phyloP scores from a whole-genome alignment of 768 basidiomycete genomes.

The Galerina sulciceps region DNA sequence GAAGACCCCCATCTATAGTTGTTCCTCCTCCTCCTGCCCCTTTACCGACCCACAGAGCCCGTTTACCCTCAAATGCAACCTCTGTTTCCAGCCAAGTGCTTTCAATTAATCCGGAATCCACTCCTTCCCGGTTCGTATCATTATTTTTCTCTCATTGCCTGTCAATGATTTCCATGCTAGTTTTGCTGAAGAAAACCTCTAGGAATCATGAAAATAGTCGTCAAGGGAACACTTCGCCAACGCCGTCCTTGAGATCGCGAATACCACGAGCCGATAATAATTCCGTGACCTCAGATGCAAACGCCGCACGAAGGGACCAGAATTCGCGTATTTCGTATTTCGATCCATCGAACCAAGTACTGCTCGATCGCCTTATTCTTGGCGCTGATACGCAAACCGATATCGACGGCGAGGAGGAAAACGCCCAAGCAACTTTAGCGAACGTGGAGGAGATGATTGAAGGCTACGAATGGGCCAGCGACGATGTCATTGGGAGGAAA shows the following conservation, averaged over 20 bases:
- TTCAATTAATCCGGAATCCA: constrained; percentile 25
- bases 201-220: constrained; percentile 10
- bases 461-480: constrained; percentile 95
- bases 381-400: constrained; percentile 46
- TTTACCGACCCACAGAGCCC: constrained; percentile 31
- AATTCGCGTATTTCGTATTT: constrained; percentile 83
- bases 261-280: constrained; percentile 27
- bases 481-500: constrained; percentile 70
- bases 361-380: constrained; percentile 71
- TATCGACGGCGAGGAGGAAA: constrained; percentile 69
- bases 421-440: constrained; percentile 78
- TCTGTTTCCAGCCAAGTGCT: constrained; percentile 38
- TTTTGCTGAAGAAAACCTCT: constrained; percentile 22
- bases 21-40: constrained; percentile 32
- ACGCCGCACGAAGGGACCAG: constrained; percentile 55
- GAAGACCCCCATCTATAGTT: constrained; percentile 38
- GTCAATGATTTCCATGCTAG: not conserved
- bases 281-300: constrained; percentile 33
- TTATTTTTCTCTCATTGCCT: not conserved
- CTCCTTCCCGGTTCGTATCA: constrained; percentile 20
- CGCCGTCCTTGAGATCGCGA: constrained; percentile 28
- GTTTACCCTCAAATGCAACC: constrained; percentile 51
- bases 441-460: constrained; percentile 99
- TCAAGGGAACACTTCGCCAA: constrained; percentile 18
- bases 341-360: constrained; percentile 77